Evolutionary conservation across 2,329 filamentous ascomycete species (phyloP), one percentile per base, ranked within the genome.

Genomic region (Hypoxylon sp.): DNA sequence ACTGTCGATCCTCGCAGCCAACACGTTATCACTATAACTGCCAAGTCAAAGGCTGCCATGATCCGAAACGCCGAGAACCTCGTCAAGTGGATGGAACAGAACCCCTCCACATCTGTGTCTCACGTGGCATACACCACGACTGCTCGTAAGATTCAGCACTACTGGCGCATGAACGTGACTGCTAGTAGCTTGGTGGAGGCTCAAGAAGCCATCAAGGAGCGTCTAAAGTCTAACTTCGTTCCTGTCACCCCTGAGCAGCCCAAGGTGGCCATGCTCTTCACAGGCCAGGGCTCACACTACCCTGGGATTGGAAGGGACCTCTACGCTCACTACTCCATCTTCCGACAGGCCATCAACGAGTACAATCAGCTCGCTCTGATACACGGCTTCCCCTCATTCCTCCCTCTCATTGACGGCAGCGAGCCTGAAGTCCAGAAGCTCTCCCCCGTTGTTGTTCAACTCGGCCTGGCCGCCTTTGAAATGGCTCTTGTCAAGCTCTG

Each of bases 111-210:
- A 1, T 83, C 85, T 0, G 73, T 90, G 13, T 79, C 83, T 1
- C 80, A 86, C 62, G 76, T 92, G 1, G 84, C 89, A 0, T 92
- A 91, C 75, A 89, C 87, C 0, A 88, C 87, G 0, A 91, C 89
- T 4, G 90, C 90, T 13, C 84, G 89, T 20, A 83, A 84, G 46
- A 83, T 87, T 10, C 88, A 90, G 65, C 84, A 88, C 74, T 79
- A 82, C 69, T 85, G 83, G 78, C 82, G 86, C 26, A 79, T 86
- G 73, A 82, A 80, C 43, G 79, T 85, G 44, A 74, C 79, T 3
- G 82, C 79, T 0, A 73, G 75, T 5, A 77, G 78, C 55, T 65
- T 83, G 2, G 56, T 71, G 0, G 82, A 84, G 64, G 81, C 82
- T 1, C 77, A 78, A 65, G 72, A 71, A 30, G 78, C 78, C 19